Evolutionary conservation across 2,329 filamentous ascomycete species (phyloP).

Genomic region (Cladophialophora chaetospira): DNA sequence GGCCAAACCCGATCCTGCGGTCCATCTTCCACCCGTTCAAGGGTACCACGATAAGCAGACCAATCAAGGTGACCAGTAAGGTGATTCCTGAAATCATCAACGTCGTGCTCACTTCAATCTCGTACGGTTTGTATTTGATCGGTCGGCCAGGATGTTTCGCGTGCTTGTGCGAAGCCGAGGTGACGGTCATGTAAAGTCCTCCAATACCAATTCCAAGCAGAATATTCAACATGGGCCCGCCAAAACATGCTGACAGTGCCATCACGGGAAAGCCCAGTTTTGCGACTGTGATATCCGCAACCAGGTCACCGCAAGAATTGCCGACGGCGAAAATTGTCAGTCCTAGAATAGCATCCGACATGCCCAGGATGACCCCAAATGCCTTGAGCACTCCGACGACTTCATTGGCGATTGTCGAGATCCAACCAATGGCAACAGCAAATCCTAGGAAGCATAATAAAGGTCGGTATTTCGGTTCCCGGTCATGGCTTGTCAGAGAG

Average conservation of each 20-base stretch:
- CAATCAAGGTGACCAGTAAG: constrained; percentile 75
- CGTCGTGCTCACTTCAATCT: constrained; percentile 80
- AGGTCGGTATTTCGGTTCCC: constrained; percentile 72
- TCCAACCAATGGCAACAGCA: constrained; percentile 90
- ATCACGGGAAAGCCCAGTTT: constrained; percentile 94
- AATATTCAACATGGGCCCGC: constrained; percentile 98
- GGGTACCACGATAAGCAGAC: constrained; percentile 78
- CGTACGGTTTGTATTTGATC: constrained; percentile 72
- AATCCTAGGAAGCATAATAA: constrained; percentile 88
- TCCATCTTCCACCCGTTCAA: constrained; percentile 85
- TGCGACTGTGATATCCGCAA: constrained; percentile 92
- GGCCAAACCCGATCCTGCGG: constrained; percentile 74
- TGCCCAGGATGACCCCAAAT: constrained; percentile 85
- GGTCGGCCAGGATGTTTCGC: constrained; percentile 66
- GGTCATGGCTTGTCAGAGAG: constrained; percentile 66
- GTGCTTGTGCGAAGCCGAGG: constrained; percentile 66
- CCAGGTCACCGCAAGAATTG: constrained; percentile 90
- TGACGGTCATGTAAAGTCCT: constrained; percentile 83
- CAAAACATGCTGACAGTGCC: constrained; percentile 92
- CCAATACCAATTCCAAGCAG: constrained; percentile 90
- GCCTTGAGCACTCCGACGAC: constrained; percentile 95
- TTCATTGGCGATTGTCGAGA: constrained; percentile 91
- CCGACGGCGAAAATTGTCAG: constrained; percentile 95
- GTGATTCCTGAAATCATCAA: constrained; percentile 84
- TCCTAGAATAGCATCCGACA: constrained; percentile 85